Evolutionary conservation across 2,329 filamentous ascomycete species (phyloP).

Genomic region (Penicillium sp.): DNA sequence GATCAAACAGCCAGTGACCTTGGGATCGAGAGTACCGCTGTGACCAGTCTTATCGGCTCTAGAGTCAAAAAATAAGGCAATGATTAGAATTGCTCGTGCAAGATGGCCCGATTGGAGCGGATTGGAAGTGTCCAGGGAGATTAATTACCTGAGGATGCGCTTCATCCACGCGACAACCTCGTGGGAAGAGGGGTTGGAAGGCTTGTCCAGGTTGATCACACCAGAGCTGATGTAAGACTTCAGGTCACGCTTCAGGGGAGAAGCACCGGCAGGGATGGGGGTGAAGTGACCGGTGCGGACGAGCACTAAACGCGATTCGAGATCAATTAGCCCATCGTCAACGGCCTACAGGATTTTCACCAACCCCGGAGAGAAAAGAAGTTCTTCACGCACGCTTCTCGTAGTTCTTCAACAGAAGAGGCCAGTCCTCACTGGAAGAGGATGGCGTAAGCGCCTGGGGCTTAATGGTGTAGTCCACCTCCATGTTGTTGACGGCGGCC

Average conservation of each 20-base stretch:
- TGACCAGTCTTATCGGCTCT: slow-evolving; percentile 95
- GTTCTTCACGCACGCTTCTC: slow-evolving; percentile 40
- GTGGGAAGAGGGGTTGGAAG: slow-evolving; percentile 94
- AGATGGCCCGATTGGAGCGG: too few species aligned
- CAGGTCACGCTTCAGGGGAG: slow-evolving; percentile 85
- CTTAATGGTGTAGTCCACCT: slow-evolving; percentile 83
- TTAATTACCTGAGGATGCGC: slow-evolving; percentile 75
- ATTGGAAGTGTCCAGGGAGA: neutral
- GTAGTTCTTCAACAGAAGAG: slow-evolving; percentile 64
- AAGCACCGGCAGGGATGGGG: slow-evolving; percentile 87
- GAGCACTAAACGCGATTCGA: slow-evolving; percentile 50
- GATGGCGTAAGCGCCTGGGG: slow-evolving; percentile 73
- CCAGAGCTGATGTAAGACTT: slow-evolving; percentile 96
- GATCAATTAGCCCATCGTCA: slow-evolving; percentile 7
- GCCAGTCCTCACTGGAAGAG: slow-evolving; percentile 84
- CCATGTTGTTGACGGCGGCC: slow-evolving; percentile 50
- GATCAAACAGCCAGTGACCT: slow-evolving; percentile 93
- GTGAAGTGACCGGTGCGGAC: slow-evolving; percentile 95
- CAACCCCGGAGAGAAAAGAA: slow-evolving; percentile 63
- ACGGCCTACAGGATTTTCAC: slow-evolving; percentile 68
- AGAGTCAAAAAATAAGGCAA: slow-evolving; percentile 1
- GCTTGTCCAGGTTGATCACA: slow-evolving; percentile 97
- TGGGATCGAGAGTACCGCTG: slow-evolving; percentile 95
- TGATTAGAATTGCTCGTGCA: slow-evolving; percentile 13
- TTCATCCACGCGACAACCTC: slow-evolving; percentile 99